Base-by-base conservation (phyloP, 1,284 basidiomycete genomes). In the Puccinia triticina region DNA sequence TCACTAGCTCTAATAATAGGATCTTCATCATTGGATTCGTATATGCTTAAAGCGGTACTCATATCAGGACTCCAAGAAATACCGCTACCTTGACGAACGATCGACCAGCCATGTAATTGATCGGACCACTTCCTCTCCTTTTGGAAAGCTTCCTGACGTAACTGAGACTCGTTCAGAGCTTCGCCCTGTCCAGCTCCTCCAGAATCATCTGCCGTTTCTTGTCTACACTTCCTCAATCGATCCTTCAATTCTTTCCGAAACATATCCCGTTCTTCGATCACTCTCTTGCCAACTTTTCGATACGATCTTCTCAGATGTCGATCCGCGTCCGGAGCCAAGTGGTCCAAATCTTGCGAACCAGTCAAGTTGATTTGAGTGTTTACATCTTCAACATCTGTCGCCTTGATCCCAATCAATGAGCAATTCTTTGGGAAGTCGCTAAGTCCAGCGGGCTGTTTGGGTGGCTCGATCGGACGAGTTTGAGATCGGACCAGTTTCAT, bases 61-160 rank as follows among this genome's bases (percentile, higher is more conserved):
- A 82, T 82, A 1, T 76, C 73, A 67, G 48, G 53, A 46, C 75
- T 61, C 80, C 80, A 82, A 69, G 67, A 82, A 61, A 82, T 23
- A 5, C 73, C 61, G 69, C 72, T 75, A 55, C 80, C 73, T 53
- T 50, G 23, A 29, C 73, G 57, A 34, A 82, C 71, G 16, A 82
- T 76, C n/a, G 21, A 75, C 80, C 80, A 82, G 21, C 72, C 80
- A 40, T 82, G 53, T 12, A 82, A n/a, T 55, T 50, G 57, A 69
- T 82, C 50, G 34, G 57, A 29, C 80, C 80, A 82, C 50, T 76
- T 82, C 40, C 67, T 74, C 59, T 82, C 80, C 61, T 82, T 82
- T 34, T 67, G 57, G 18, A 82, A 64, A 46, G 73, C 80, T 57
- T 82, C 80, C 66, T 75, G 73, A 21, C 80, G 57, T 61, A 82